Percentiles rank a stretch among this genome's conserved stretches.
Evolutionary conservation across 768 basidiomycete species (phyloP).

Genomic region (Hygrocybe coccinea): DNA sequence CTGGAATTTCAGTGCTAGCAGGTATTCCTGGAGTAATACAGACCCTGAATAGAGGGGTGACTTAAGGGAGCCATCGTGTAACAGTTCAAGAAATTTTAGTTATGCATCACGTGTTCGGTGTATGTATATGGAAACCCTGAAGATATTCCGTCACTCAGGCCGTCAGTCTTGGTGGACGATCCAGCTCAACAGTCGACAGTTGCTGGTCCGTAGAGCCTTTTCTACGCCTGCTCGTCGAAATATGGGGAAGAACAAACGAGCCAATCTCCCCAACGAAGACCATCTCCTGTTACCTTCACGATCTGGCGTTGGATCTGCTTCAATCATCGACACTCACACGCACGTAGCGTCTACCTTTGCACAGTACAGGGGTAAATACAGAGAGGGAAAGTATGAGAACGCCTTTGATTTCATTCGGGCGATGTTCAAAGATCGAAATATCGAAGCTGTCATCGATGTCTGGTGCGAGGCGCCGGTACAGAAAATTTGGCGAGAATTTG

Average conservation of each 20-base stretch:
- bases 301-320: not conserved
- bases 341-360: slow-evolving; percentile 74
- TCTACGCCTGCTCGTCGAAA: not conserved
- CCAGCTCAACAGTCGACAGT: too few species aligned
- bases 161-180: too few species aligned
- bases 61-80: slow-evolving; percentile 37
- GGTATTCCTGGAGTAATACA: not conserved
- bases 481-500: slow-evolving; percentile 61
- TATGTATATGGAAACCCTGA: too few species aligned
- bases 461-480: slow-evolving; percentile 82
- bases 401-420: slow-evolving; percentile 67
- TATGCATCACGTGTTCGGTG: too few species aligned
- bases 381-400: slow-evolving; percentile 45
- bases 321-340: slow-evolving; percentile 79
- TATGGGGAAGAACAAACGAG: slow-evolving; percentile 6
- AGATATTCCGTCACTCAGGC: too few species aligned
- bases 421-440: slow-evolving; percentile 52
- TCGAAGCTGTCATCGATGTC: slow-evolving; percentile 74
- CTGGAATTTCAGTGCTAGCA: not conserved
- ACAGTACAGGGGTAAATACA: slow-evolving; percentile 59
- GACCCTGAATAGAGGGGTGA: slow-evolving; percentile 35
- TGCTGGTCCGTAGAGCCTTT: too few species aligned
- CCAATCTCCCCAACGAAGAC: not conserved
- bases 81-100: too few species aligned
- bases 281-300: not conserved